phyloP scores from a whole-genome alignment of 208 protist species.

The Endotrypanum monterogeii region DNA sequence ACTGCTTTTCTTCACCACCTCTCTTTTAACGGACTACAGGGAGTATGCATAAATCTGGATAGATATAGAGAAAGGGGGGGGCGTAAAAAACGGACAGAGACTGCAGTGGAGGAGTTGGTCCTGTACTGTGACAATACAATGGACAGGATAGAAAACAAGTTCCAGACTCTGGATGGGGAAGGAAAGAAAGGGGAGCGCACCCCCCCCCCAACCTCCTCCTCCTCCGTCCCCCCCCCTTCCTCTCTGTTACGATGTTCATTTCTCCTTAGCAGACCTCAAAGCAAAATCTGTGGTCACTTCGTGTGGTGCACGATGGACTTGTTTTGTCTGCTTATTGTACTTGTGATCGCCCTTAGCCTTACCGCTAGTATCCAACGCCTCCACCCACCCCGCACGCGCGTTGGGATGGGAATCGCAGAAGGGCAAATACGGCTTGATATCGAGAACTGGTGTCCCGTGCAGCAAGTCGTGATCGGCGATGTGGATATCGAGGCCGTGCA shows the following conservation, averaged over 20 bases:
- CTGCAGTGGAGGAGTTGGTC: too few relatives aligned
- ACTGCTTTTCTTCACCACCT: too few relatives aligned
- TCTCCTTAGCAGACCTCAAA: too few relatives aligned
- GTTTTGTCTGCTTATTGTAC: slow-evolving; percentile 46
- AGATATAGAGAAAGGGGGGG: too few relatives aligned
- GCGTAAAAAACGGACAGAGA: too few relatives aligned
- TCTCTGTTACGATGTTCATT: neutral
- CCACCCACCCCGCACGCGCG: slow-evolving; percentile 82
- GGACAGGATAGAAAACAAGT: too few relatives aligned
- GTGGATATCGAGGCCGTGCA: slow-evolving; percentile 81
- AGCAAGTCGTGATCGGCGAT: slow-evolving; percentile 95
- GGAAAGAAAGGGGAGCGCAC: too few relatives aligned
- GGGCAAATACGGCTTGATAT: slow-evolving; percentile 96
- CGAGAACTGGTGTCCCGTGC: slow-evolving; percentile 95
- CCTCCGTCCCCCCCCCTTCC: neutral
- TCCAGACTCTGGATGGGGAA: too few relatives aligned
- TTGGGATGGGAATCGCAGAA: slow-evolving; percentile 87
- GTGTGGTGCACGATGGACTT: slow-evolving; percentile 54
- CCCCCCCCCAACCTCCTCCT: too few relatives aligned
- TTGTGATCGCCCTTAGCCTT: slow-evolving; percentile 79
- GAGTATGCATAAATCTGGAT: too few relatives aligned
- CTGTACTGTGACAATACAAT: too few relatives aligned
- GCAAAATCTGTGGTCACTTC: neutral
- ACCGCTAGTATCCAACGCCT: slow-evolving; percentile 71
- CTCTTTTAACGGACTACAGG: too few relatives aligned